These are phyloP conservation scores for Penicillium sp. DNA, from an alignment of 2,329 filamentous ascomycete genomes.

Conservation along the genomic window DNA sequence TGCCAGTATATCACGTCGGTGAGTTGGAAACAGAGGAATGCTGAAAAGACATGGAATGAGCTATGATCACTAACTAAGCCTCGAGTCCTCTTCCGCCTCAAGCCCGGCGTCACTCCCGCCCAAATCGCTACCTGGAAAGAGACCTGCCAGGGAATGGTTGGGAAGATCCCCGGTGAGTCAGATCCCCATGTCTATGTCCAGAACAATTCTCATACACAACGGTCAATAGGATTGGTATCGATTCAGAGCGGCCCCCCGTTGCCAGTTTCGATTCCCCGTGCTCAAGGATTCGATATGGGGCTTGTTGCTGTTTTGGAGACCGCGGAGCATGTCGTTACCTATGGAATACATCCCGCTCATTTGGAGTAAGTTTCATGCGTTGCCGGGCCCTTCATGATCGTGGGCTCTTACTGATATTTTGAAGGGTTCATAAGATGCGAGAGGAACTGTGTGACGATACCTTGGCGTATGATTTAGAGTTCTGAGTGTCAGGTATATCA, in stretches of 20 bases:
- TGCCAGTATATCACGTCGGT: constrained; percentile 47
- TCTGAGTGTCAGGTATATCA: constrained; percentile 17
- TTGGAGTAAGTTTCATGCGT: constrained; percentile 38
- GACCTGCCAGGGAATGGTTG: constrained; percentile 40
- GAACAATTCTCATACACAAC: background rate
- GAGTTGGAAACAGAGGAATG: constrained; percentile 8
- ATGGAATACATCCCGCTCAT: constrained; percentile 49
- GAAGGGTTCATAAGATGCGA: constrained; percentile 41
- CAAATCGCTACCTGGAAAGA: constrained; percentile 35
- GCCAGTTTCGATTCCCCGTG: constrained; percentile 41
- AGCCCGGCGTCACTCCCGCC: constrained; percentile 36
- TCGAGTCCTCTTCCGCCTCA: constrained; percentile 46
- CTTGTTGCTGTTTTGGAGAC: constrained; percentile 49
- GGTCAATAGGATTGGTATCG: constrained; percentile 32
- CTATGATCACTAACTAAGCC: constrained; percentile 1
- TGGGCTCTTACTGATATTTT: constrained; percentile 2
- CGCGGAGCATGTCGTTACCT: constrained; percentile 42
- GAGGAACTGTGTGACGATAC: constrained; percentile 45
- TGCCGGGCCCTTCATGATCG: background rate
- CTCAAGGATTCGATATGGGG: constrained; percentile 48
- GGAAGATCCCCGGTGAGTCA: constrained; percentile 41
- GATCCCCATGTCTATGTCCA: background rate
- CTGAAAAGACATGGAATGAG: background rate
- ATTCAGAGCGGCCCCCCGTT: constrained; percentile 40
- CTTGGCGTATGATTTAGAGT: constrained; percentile 45